phyloP scores from a whole-genome alignment of 192 early-diverging fungal species.

The Entrophospora sp. region DNA sequence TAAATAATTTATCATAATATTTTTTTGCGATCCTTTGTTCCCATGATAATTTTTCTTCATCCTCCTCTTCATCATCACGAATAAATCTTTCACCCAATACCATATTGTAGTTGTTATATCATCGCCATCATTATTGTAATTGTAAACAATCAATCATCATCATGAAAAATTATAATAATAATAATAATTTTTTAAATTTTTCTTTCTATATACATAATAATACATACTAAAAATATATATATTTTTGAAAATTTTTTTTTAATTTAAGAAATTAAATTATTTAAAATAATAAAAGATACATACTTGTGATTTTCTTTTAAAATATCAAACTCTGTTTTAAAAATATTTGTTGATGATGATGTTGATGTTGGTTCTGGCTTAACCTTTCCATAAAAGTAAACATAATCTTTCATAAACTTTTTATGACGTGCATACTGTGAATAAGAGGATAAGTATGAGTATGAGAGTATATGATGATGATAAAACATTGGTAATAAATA shows the following conservation, averaged over 20 bases:
- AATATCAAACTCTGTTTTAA: slow-evolving; percentile 58
- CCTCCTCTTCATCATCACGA: slow-evolving; percentile 34
- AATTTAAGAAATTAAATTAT: neutral
- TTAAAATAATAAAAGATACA: neutral
- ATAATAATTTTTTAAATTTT: no score
- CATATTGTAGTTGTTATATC: no score
- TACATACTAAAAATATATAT: no score
- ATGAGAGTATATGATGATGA: neutral
- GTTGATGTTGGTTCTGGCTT: no score
- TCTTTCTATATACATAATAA: no score
- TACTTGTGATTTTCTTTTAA: slow-evolving; percentile 64
- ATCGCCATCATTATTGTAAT: no score
- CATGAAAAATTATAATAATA: no score
- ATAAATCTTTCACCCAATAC: no score
- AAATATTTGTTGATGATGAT: neutral
- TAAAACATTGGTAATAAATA: neutral
- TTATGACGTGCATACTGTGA: slow-evolving; percentile 47
- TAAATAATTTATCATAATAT: slow-evolving; percentile 80
- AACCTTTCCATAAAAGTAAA: slow-evolving; percentile 37
- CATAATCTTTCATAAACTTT: slow-evolving; percentile 50
- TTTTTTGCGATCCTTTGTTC: slow-evolving; percentile 72
- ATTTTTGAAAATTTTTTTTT: neutral
- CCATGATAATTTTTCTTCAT: slow-evolving; percentile 46
- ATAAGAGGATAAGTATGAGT: neutral
- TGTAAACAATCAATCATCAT: no score